A percentile compares a stretch with the other conserved stretches of the same genome.
Evolutionary conservation across 2,329 filamentous ascomycete genomes (phyloP).

Genomic region (Diaporthe citrichinensis): DNA sequence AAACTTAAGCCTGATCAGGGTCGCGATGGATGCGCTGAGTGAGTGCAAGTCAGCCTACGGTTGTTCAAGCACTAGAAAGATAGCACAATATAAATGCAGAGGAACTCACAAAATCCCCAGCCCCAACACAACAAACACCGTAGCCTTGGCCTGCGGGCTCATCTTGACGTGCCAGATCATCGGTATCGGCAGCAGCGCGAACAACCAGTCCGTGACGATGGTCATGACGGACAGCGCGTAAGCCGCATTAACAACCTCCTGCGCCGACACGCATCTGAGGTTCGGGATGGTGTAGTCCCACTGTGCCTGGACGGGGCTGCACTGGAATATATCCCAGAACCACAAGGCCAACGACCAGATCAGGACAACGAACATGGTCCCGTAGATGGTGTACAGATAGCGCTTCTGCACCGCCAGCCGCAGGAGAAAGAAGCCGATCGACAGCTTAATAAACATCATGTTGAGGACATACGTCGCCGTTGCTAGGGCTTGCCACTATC

Average conservation of each 20-base stretch:
- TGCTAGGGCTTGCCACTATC: constrained; percentile 65
- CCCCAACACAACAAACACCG: constrained; percentile 63
- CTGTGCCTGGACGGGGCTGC: constrained; percentile 63
- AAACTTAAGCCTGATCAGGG: constrained; percentile 65
- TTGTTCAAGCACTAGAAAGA: not conserved
- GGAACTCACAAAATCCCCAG: constrained; percentile 63
- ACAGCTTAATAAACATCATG: constrained; percentile 71
- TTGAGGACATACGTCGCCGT: constrained; percentile 65
- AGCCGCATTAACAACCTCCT: constrained; percentile 62
- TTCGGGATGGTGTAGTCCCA: constrained; percentile 66
- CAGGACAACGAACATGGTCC: constrained; percentile 60
- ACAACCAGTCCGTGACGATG: constrained; percentile 68
- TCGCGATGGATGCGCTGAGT: constrained; percentile 66
- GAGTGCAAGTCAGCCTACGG: not conserved
- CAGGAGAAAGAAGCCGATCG: constrained; percentile 67
- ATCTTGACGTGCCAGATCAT: constrained; percentile 70
- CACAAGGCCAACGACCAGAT: constrained; percentile 64
- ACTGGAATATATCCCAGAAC: constrained; percentile 68
- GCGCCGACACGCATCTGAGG: constrained; percentile 58
- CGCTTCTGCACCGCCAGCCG: constrained; percentile 60
- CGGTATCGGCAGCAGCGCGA: constrained; percentile 66
- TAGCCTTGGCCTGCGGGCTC: constrained; percentile 65
- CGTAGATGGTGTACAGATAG: constrained; percentile 64
- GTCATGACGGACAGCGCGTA: constrained; percentile 67
- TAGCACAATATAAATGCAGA: too few species aligned